These are phyloP conservation scores for Starmerella roubikii DNA, from an alignment of 805 yeast species.

Conservation along the genomic window DNA sequence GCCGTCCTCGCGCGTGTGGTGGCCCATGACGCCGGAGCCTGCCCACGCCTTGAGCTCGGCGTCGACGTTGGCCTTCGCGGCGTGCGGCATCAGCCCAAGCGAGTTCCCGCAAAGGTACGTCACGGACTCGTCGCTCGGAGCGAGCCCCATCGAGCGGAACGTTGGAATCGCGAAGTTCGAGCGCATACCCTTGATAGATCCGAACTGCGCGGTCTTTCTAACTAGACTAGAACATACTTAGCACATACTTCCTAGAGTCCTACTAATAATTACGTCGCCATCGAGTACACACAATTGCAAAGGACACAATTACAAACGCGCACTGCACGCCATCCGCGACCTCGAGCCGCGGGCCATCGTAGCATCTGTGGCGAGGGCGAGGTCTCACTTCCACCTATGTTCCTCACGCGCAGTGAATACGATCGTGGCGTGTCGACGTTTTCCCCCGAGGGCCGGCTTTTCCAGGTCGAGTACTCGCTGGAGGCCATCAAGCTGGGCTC, in stretches of 20 bases:
- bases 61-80: constrained; percentile 41
- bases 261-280: too few relatives aligned
- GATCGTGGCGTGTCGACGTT: constrained; percentile 98
- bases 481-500: constrained; percentile 97
- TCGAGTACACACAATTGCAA: too few relatives aligned
- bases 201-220: too few relatives aligned
- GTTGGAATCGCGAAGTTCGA: constrained; percentile 58
- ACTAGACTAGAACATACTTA: too few relatives aligned
- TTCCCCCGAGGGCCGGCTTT: constrained; percentile 96
- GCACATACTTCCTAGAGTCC: too few relatives aligned
- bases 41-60: constrained; percentile 76
- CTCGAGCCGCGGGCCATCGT: too few relatives aligned
- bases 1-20: constrained; percentile 35
- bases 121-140: constrained; percentile 20
- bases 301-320: too few relatives aligned
- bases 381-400: too few relatives aligned
- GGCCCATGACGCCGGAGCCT: constrained; percentile 68
- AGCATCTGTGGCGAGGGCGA: too few relatives aligned
- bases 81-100: constrained; percentile 75
- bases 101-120: constrained; percentile 84
- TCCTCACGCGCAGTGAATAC: constrained; percentile 97
- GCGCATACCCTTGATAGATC: too few relatives aligned
- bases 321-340: too few relatives aligned
- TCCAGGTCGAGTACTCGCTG: constrained; percentile 93
- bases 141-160: constrained; percentile 42